A percentile compares a stretch with the other conserved stretches of the same genome.
These are phyloP conservation scores for Cetraspora pellucida DNA, from an alignment of 192 early-diverging fungal species.

Conservation along the genomic window DNA sequence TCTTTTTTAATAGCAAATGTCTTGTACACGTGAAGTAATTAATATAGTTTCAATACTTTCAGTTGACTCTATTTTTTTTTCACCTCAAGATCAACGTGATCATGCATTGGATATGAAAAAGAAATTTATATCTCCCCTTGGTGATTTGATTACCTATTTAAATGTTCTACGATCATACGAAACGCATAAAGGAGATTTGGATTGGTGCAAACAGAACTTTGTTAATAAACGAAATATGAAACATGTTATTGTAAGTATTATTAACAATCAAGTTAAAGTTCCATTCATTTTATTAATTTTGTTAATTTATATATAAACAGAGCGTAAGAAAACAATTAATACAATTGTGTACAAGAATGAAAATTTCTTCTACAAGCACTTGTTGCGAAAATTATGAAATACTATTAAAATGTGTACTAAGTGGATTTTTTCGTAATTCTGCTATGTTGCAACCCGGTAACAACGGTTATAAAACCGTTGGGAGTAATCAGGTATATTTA, in stretches of 20 bases:
- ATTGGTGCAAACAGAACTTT: conserved; percentile 94
- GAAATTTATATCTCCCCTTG: conserved; percentile 82
- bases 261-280: background rate
- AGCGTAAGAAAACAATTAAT: conserved; percentile 88
- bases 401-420: conserved; percentile 83
- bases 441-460: conserved; percentile 88
- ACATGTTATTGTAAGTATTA: conserved; percentile 65
- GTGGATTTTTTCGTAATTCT: conserved; percentile 88
- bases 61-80: conserved; percentile 88
- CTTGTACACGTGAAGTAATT: conserved; percentile 88
- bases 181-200: conserved; percentile 73
- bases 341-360: conserved; percentile 71
- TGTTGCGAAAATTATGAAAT: conserved; percentile 76
- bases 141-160: conserved; percentile 91
- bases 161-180: conserved; percentile 81
- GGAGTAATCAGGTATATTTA: conserved; percentile 42
- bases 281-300: background rate
- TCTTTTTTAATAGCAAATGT: conserved; percentile 41
- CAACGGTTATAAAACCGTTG: conserved; percentile 70
- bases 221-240: conserved; percentile 85
- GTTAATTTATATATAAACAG: conserved; percentile 37
- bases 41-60: conserved; percentile 90
- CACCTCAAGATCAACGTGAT: conserved; percentile 87
- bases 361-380: conserved; percentile 61
- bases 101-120: conserved; percentile 77